Base-by-base conservation (phyloP, 306 rosid species). In the Lathyrus sativus region DNA sequence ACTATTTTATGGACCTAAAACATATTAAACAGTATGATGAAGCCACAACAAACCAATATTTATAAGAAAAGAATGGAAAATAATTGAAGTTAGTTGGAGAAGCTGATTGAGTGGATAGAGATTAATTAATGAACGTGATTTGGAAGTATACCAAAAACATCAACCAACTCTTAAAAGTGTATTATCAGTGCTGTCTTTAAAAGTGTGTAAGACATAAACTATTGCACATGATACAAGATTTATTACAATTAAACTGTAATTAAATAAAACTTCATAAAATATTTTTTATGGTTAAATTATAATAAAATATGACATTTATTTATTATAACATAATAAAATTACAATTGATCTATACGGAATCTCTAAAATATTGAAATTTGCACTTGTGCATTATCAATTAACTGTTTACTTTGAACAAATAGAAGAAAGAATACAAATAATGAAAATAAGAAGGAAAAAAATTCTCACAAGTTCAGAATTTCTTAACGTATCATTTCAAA, bases 41-140 rank as follows among this genome's bases (percentile, higher is more conserved):
- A 55, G 18, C 62, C 11, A 28, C 3, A 12, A 15, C 39, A 11
- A 56, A 56, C 31, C 62, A 56, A 55, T 56, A 56, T 56, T 56
- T 26, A 13, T 56, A 56, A 12, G 6, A 56, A 26, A 26, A 28
- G 11, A 55, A 55, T 26, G 38, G 18, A 55, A 56, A 56, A 56
- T 56, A 56, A 56, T 56, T 56, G 62, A 26, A 56, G 39, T 56
- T 56, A 56, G 62, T 56, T 56, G 39, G 19, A 56, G 39, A 56
- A 56, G n/a, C 11, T 56, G 4, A 28, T 26, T 28, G 39, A 56
- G 15, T 56, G 10, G 19, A 56, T 5, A 28, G 11, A 56, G 39
- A 56, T n/a, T 11, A 9, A 28, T n/a, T 26, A 9, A 56, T 26
- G 19, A 29, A 12, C 39, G 17, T 56, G 62, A 56, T 56, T 55